Evolutionary conservation across 192 early-diverging fungal genomes (phyloP).

Genomic region (Backusella morwellensis): DNA sequence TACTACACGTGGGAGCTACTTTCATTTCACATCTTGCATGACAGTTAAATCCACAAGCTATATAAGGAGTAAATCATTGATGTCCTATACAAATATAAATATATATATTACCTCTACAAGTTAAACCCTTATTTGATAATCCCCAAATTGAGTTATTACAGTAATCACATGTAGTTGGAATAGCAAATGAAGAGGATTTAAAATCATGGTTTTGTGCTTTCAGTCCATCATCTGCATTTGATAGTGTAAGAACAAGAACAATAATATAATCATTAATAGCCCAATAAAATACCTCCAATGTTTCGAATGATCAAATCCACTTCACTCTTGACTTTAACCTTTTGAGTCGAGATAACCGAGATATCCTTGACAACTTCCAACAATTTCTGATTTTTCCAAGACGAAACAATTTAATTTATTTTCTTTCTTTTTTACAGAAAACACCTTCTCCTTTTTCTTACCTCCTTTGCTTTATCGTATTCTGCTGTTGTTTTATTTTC

Average conservation of each 20-base stretch:
- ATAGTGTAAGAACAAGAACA: neutral
- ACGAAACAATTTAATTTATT: neutral
- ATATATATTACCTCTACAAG: constrained; percentile 50
- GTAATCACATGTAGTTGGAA: constrained; percentile 74
- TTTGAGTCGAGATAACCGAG: constrained; percentile 45
- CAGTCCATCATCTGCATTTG: constrained; percentile 45
- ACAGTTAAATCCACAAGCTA: constrained; percentile 67
- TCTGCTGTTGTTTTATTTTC: constrained; percentile 33
- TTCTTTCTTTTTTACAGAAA: neutral
- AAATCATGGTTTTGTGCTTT: constrained; percentile 61
- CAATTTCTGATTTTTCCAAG: constrained; percentile 42
- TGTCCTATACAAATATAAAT: neutral
- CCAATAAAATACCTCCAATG: constrained; percentile 55
- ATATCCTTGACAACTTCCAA: constrained; percentile 50
- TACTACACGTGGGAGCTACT: constrained; percentile 64
- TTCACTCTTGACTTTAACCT: constrained; percentile 50
- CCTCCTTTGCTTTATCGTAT: constrained; percentile 59
- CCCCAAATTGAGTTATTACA: constrained; percentile 80
- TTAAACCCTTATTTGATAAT: constrained; percentile 66
- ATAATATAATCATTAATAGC: neutral
- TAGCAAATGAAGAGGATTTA: constrained; percentile 65
- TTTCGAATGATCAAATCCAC: constrained; percentile 60
- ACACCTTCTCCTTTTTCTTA: constrained; percentile 11
- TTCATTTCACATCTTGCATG: constrained; percentile 83
- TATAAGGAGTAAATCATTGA: neutral